Base-by-base conservation (phyloP, 2,329 filamentous ascomycete genomes). In the Zarea fungicola region DNA sequence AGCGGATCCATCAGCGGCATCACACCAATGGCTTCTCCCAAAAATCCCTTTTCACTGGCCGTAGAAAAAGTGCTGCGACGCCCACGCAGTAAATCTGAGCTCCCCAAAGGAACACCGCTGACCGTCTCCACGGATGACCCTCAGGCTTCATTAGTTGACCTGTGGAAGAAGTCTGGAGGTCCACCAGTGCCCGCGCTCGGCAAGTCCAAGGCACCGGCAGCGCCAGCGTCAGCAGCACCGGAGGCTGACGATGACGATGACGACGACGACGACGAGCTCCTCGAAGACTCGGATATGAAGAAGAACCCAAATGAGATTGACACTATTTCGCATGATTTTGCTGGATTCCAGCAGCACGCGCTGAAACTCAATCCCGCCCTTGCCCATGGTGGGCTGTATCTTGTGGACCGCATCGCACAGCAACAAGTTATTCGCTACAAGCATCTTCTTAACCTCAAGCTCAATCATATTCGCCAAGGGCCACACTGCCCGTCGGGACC, bases 401-500 rank as follows among this genome's bases (percentile, higher is more conserved):
- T 96, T 54, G 79, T 92, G 13, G 86, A 93, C 25, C 83, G 90
- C 39, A 86, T 96, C 56, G 87, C 87, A 0, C 80, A 88, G 55
- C 89, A 95, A 60, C 89, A 96, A 63, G 72, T 85, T 40, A 73
- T 82, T 51, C 81, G 90, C 48, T 95, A 91, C 66, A 93, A 91
- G 64, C 79, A 80, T 23, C 72, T 96, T 14, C 72, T 92, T 25
- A 83, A 81, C 31, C 71, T 76, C 53, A 85, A 82, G 60, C 74
- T 88, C 49, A 85, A 85, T 58, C 90, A 96, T 60, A 70, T 83
- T 1, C 74, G 77, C 40, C 73, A 76, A 3, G 78, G 85, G 1
- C 72, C 72, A 22, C 77, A 69, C 16, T 95, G 89, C 61, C 58
- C 75, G 10, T 83, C 81, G 31, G 78, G 76, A 4, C 60, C 70